Evolutionary conservation across 306 rosid species (phyloP), one percentile per base, ranked within the genome.

Genomic region (Vachellia collinsii): DNA sequence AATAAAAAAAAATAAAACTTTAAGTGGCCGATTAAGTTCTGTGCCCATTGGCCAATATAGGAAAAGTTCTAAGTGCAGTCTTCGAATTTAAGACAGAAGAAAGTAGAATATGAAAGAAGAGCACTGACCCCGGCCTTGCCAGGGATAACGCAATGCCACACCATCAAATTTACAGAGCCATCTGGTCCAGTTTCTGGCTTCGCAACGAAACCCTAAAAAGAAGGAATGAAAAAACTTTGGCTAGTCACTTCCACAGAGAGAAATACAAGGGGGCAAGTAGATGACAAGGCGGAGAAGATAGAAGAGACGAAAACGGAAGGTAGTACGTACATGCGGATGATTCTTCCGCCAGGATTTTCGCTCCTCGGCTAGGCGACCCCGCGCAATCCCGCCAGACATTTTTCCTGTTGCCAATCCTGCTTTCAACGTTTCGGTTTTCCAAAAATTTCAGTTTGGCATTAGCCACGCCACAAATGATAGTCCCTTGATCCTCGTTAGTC

Each of bases 151-250:
- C 83, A 79, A 29, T 83, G 77, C 87, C 87, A 83, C 13, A 5
- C 58, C 87, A 83, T 75, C 69, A 83, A 56, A 70, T 83, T 79
- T 51, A 83, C 83, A 44, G 81, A 58, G 19, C 87, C 87, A 62
- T 79, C 78, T 42, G 75, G 0, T 29, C 20, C 44, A 14, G 54
- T 70, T 47, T 84, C 81, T 13, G 87, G 87, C 78, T 79, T 83
- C 11, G 87, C 87, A 22, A 75, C 81, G 38, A 84, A 84, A 34
- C 87, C 87, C 83, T 79, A 62, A 43, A 8, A 38, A 51, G 6
- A 53, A 19, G 2, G 8, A n/a, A n/a, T 37, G 50, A 3, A 5
- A 25, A 5, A 78, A 54, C 38, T 22, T 72, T 25, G 7, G 70
- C 4, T 44, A 47, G 59, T 46, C 38, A 61, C 44, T 66, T 74